These are phyloP conservation scores for Backusella parvicylindrica DNA, from an alignment of 192 early-diverging fungal species.

Conservation along the genomic window DNA sequence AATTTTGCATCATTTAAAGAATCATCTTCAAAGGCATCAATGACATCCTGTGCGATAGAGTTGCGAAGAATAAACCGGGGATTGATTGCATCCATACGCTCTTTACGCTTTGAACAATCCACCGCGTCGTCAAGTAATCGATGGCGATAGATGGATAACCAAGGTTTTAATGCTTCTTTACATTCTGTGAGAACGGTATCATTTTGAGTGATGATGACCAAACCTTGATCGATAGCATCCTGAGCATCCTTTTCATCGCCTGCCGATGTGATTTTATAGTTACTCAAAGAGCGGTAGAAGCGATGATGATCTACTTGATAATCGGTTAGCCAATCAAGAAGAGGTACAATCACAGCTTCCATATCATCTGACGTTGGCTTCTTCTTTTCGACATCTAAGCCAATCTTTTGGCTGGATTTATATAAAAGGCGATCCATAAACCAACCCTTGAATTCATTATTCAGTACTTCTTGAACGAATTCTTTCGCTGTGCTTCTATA, in stretches of 20 bases:
- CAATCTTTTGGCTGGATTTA: slow-evolving; percentile 65
- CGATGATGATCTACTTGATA: slow-evolving; percentile 68
- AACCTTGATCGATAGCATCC: slow-evolving; percentile 7
- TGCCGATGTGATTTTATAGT: slow-evolving; percentile 38
- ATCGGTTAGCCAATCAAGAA: slow-evolving; percentile 61
- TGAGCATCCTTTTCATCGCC: slow-evolving; percentile 13
- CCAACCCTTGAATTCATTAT: slow-evolving; percentile 43
- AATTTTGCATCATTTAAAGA: slow-evolving; percentile 29
- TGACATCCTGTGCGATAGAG: slow-evolving; percentile 71
- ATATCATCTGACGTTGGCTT: slow-evolving; percentile 16
- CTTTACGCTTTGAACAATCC: slow-evolving; percentile 20
- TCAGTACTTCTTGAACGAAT: slow-evolving; percentile 49
- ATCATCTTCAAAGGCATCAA: slow-evolving; percentile 46
- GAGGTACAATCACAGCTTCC: slow-evolving; percentile 56
- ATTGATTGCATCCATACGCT: slow-evolving; percentile 67
- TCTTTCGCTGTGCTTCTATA: slow-evolving; percentile 37
- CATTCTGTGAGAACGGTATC: slow-evolving; percentile 24
- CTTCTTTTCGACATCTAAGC: slow-evolving; percentile 21
- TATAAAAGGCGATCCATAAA: slow-evolving; percentile 47
- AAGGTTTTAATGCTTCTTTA: slow-evolving; percentile 38
- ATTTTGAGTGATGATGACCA: slow-evolving; percentile 31
- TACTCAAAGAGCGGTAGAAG: slow-evolving; percentile 69
- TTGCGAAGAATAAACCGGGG: slow-evolving; percentile 78
- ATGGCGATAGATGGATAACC: slow-evolving; percentile 58
- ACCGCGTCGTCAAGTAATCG: slow-evolving; percentile 39